Base-by-base conservation (phyloP, 73 alveolate species). In the Loxodes magnus region DNA sequence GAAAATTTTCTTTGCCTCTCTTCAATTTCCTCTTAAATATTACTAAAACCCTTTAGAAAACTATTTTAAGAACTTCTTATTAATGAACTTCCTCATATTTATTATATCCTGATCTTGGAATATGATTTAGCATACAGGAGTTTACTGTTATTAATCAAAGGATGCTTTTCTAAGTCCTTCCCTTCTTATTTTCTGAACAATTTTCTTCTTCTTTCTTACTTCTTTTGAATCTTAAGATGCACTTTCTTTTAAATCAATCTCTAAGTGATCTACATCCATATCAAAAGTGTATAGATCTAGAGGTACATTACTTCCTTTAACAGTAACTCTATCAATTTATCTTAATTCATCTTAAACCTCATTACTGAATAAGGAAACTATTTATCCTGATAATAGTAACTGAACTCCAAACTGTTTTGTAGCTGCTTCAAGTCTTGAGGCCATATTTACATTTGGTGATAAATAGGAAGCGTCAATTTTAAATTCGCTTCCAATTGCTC, bases 391-490 rank as follows among this genome's bases (percentile, higher is more conserved):
- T 1, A 55, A n/a, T 0, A 59, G 62, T 20, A 64, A 17, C 3
- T 12, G 19, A 4, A 55, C 78, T 2, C 78, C 78, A 53, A 53
- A 64, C 15, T 19, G 7, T 53, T 64, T 64, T 20, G 78, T 64
- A 2, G 25, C 14, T 9, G 15, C 70, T 35, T 64, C 78, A 2
- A 64, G 36, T 7, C 33, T n/a, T 10, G 69, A 50, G 7, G 78
- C 58, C 16, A 38, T 9, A 39, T 53, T 53, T 27, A 68, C 87
- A 56, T 82, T 75, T 14, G 94, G 87, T 0, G 87, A 69, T 26
- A 82, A 64, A 59, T 82, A 82, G 20, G 85, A 64, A 2, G 94
- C 94, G 58, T 82, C 94, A 49, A 82, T 75, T 64, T 82, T 82
- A 51, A 68, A 82, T 33, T 39, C 54, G n/a, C 80, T 48, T 5